Evolutionary conservation across 2,329 filamentous ascomycete species (phyloP).

Genomic region (Alternaria postmessia): DNA sequence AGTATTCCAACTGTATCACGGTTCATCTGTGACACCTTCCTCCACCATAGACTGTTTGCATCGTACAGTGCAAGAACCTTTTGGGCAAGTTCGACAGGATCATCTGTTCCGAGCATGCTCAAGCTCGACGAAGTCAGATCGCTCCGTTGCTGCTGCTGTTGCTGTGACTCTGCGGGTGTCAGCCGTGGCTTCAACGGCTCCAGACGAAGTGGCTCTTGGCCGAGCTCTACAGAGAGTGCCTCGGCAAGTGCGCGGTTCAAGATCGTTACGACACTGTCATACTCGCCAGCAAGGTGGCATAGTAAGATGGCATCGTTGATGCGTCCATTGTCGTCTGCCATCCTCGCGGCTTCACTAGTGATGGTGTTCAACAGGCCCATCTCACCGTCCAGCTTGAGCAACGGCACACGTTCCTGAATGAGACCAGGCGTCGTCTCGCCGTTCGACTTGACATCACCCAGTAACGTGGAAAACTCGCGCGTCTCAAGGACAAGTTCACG

Average conservation of each 20-base stretch:
- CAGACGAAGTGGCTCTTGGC: constrained; percentile 78
- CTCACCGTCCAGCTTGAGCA: constrained; percentile 82
- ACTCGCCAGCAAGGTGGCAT: constrained; percentile 94
- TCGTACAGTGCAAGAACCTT: constrained; percentile 71
- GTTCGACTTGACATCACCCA: constrained; percentile 89
- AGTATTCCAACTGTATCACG: constrained; percentile 67
- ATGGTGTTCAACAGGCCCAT: constrained; percentile 90
- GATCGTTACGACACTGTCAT: constrained; percentile 90
- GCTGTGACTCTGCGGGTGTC: constrained; percentile 39
- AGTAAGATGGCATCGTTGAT: constrained; percentile 93
- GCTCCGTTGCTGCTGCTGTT: constrained; percentile 41
- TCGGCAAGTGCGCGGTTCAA: constrained; percentile 91
- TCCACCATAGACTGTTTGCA: constrained; percentile 66
- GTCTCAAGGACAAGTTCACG: constrained; percentile 96
- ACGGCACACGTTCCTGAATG: constrained; percentile 81
- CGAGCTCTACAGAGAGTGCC: constrained; percentile 84
- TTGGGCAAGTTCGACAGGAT: constrained; percentile 68
- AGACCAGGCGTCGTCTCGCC: constrained; percentile 85
- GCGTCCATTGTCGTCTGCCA: constrained; percentile 92
- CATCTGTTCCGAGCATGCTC: constrained; percentile 72
- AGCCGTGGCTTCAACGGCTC: constrained; percentile 80
- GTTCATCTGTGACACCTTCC: constrained; percentile 66
- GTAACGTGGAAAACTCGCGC: constrained; percentile 89
- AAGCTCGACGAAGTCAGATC: constrained; percentile 57
- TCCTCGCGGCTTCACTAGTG: constrained; percentile 87